phyloP scores from a whole-genome alignment of 331 rosid species.

The Rosa hybrid region DNA sequence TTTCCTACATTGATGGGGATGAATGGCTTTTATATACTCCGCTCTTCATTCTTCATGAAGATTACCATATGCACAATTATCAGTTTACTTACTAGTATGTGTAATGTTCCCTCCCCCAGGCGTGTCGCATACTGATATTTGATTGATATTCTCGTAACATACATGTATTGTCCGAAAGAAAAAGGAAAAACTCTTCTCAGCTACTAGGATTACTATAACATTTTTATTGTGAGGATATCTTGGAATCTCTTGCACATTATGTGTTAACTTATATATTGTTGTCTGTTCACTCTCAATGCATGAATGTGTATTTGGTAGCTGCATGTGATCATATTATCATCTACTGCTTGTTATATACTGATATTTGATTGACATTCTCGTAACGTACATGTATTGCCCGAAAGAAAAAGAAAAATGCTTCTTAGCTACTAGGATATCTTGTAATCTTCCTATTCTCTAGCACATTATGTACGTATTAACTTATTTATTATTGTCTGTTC shows the following conservation, averaged over 20 bases:
- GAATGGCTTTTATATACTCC: conserved; percentile 47
- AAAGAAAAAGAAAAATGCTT: background rate
- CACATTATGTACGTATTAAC: background rate
- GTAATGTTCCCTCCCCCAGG: background rate
- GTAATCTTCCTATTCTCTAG: background rate
- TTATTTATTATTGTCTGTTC: background rate
- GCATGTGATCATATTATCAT: background rate
- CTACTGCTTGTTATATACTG: background rate
- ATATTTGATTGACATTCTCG: background rate
- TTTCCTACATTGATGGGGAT: conserved; percentile 56
- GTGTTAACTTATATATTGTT: background rate
- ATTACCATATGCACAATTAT: background rate
- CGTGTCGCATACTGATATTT: background rate
- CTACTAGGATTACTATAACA: background rate
- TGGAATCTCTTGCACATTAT: background rate
- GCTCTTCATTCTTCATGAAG: conserved; percentile 4
- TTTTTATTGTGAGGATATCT: background rate
- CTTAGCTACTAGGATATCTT: background rate
- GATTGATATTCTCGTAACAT: background rate
- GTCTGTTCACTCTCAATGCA: background rate
- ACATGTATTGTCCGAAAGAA: background rate
- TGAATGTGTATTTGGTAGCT: background rate
- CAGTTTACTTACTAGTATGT: background rate
- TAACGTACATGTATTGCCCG: background rate
- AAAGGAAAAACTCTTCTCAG: background rate